A percentile compares a stretch with the other conserved stretches of the same genome.
phyloP scores from a whole-genome alignment of 148 eudicot genomes.

The Tetragonia tetragonoides region DNA sequence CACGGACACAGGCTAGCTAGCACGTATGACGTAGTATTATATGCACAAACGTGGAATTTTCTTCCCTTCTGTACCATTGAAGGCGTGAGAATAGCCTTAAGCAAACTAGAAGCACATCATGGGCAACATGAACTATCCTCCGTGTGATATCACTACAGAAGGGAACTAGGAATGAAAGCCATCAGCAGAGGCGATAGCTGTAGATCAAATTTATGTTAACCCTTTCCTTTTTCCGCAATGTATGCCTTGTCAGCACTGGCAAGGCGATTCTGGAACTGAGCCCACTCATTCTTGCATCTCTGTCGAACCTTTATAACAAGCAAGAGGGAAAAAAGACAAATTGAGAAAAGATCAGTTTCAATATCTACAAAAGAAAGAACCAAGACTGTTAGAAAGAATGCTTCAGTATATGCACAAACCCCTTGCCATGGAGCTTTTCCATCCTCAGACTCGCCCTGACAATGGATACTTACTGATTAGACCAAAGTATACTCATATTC shows the following conservation, averaged over 20 bases:
- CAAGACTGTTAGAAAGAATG: background rate
- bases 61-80: background rate
- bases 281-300: slow-evolving; percentile 88
- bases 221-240: slow-evolving; percentile 42
- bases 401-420: slow-evolving; percentile 37
- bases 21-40: slow-evolving; percentile 18
- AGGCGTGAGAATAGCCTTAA: slow-evolving; percentile 10
- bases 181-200: slow-evolving; percentile 1
- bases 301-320: slow-evolving; percentile 55
- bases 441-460: slow-evolving; percentile 68
- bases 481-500: background rate
- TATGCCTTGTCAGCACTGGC: slow-evolving; percentile 68
- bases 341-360: background rate
- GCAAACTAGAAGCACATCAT: slow-evolving; percentile 16
- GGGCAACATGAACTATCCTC: slow-evolving; percentile 10
- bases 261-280: slow-evolving; percentile 71
- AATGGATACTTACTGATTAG: background rate
- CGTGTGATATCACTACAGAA: background rate
- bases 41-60: slow-evolving; percentile 27
- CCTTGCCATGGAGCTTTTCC: slow-evolving; percentile 97
- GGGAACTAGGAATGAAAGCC: slow-evolving; percentile 10
- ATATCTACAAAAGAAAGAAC: background rate
- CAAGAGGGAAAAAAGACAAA: background rate
- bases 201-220: background rate
- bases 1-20: slow-evolving; percentile 1